Conservation (phyloP, 192 early-diverging fungal species). For the Coemansia sp. region DNA sequence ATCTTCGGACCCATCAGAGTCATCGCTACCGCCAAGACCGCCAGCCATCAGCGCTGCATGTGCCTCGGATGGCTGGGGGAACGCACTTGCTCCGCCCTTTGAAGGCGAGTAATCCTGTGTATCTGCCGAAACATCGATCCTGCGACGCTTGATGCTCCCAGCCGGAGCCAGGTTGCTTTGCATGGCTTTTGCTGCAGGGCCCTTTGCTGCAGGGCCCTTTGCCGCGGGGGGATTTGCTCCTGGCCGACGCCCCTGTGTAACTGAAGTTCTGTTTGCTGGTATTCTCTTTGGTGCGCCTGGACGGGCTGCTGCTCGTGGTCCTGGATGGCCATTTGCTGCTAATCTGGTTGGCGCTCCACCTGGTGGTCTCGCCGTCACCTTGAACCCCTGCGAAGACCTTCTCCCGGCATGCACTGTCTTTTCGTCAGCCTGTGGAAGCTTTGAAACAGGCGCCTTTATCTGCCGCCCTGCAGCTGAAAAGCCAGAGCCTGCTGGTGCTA, state of each 20-base stretch:
- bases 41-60: constrained; percentile 5
- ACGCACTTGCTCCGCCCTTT: constrained; percentile 4
- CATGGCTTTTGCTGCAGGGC: background rate
- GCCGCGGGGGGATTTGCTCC: background rate
- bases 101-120: background rate
- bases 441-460: constrained; percentile 17
- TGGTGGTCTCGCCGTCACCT: constrained; percentile 30
- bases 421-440: background rate
- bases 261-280: constrained; percentile 27
- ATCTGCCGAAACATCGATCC: constrained; percentile 12
- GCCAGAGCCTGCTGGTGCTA: background rate
- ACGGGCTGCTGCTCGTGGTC: constrained; percentile 11
- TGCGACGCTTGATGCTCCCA: constrained; percentile 29
- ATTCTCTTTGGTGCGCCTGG: constrained; percentile 27
- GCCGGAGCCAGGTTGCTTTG: constrained; percentile 16
- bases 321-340: constrained; percentile 9
- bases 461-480: constrained; percentile 15
- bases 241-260: constrained; percentile 30
- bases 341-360: background rate
- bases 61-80: background rate
- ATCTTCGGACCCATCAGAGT: constrained; percentile 23
- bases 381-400: constrained; percentile 46
- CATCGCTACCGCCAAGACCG: constrained; percentile 16
- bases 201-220: background rate
- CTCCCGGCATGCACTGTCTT: constrained; percentile 36